A percentile compares a stretch with the other conserved stretches of the same genome.
Conservation (phyloP, 805 yeast species). For the Yarrowia sp. region DNA sequence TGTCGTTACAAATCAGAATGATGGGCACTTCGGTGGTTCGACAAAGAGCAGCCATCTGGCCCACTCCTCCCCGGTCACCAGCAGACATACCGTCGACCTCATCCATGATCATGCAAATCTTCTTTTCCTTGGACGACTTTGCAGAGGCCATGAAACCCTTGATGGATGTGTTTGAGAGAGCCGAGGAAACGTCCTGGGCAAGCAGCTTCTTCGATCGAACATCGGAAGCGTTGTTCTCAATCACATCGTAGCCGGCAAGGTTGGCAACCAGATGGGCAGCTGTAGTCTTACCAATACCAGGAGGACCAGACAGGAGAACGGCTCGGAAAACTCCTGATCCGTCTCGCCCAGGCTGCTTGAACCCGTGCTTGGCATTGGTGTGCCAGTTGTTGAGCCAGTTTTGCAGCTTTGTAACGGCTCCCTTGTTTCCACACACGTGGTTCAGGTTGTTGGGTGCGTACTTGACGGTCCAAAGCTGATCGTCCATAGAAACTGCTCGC, state of each 20-base stretch:
- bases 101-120: conserved; percentile 90
- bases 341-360: conserved; percentile 60
- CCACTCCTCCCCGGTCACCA: conserved; percentile 99
- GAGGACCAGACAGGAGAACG: conserved; percentile 87
- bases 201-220: conserved; percentile 84
- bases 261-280: conserved; percentile 85
- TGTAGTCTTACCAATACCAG: conserved; percentile 94
- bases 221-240: conserved; percentile 89
- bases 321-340: conserved; percentile 79
- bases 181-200: conserved; percentile 69
- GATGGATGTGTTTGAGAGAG: conserved; percentile 81
- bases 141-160: conserved; percentile 68
- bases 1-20: conserved; percentile 92
- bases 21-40: conserved; percentile 86
- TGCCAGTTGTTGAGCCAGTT: conserved; percentile 85
- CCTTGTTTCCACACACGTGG: conserved; percentile 92
- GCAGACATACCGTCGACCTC: conserved; percentile 99
- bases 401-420: conserved; percentile 67
- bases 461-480: conserved; percentile 80
- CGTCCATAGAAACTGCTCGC: conserved; percentile 19
- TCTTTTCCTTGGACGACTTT: conserved; percentile 53
- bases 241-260: conserved; percentile 77
- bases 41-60: conserved; percentile 87
- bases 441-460: conserved; percentile 81
- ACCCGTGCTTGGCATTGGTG: conserved; percentile 59